phyloP scores from a whole-genome alignment of 345 rosid genomes.

The Gossypium sturtianum region DNA sequence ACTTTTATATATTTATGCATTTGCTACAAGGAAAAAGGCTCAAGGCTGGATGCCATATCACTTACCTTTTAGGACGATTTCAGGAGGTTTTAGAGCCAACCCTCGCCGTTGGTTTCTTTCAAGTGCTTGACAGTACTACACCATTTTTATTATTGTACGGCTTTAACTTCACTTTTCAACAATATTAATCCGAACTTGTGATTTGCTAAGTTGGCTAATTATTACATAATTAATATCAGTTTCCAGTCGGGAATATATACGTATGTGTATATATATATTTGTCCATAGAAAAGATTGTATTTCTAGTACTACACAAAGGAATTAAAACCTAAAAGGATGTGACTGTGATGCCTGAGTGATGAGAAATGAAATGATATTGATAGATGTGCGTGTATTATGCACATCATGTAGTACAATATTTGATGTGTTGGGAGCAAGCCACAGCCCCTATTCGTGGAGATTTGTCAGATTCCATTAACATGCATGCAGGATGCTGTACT shows the following conservation, averaged over 20 bases:
- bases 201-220: not conserved
- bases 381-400: not conserved
- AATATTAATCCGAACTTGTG: not conserved
- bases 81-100: not conserved
- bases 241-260: not conserved
- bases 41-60: slow-evolving; percentile 5
- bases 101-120: slow-evolving; percentile 17
- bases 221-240: not conserved
- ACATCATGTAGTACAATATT: not conserved
- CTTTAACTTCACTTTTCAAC: not conserved
- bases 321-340: not conserved
- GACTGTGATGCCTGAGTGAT: not conserved
- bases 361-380: not conserved
- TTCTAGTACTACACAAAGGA: not conserved
- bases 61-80: not conserved
- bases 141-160: not conserved
- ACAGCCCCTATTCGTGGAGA: slow-evolving; percentile 28
- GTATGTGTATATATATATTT: not conserved
- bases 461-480: slow-evolving; percentile 18
- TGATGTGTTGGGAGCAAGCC: slow-evolving; percentile 18
- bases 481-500: not conserved
- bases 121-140: not conserved
- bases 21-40: not conserved
- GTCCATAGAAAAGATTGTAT: not conserved
- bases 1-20: not conserved